A percentile compares a stretch with the other conserved stretches of the same genome.
phyloP scores from a whole-genome alignment of 495 filamentous ascomycete genomes.

The Penicillium antarcticum region DNA sequence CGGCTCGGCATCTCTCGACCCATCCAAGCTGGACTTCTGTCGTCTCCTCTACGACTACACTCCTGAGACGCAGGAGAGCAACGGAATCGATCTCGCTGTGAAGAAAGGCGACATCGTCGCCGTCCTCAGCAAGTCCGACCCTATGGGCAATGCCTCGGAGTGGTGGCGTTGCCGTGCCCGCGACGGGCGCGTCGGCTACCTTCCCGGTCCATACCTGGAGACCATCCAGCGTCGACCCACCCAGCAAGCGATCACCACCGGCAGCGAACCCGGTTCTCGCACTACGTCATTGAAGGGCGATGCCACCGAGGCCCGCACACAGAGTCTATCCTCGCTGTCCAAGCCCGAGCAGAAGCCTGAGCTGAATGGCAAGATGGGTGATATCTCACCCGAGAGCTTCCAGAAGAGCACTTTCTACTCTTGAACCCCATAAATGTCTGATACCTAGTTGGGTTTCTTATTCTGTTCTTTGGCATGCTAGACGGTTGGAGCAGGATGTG shows the following conservation, averaged over 20 bases:
- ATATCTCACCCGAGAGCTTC: constrained; percentile 82
- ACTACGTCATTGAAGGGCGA: constrained; percentile 57
- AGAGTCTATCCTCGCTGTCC: constrained; percentile 23
- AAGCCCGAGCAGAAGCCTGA: constrained; percentile 35
- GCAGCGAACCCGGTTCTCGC: constrained; percentile 48
- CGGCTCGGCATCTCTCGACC: constrained; percentile 60
- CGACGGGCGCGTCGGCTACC: constrained; percentile 85
- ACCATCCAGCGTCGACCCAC: constrained; percentile 67
- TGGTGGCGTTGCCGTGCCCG: constrained; percentile 98
- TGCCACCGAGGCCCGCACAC: constrained; percentile 24
- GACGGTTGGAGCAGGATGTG: not conserved
- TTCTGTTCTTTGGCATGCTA: constrained; percentile 1
- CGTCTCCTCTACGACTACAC: constrained; percentile 91
- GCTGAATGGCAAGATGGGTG: constrained; percentile 46
- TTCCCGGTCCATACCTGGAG: constrained; percentile 87
- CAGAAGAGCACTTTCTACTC: constrained; percentile 83
- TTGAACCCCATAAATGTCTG: constrained; percentile 14
- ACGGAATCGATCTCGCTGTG: constrained; percentile 83
- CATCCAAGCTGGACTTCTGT: constrained; percentile 90
- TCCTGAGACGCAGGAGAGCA: constrained; percentile 61
- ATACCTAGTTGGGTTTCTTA: not conserved
- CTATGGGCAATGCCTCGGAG: constrained; percentile 84
- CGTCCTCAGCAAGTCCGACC: constrained; percentile 88
- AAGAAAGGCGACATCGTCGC: constrained; percentile 96
- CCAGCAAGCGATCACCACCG: constrained; percentile 48